Evolutionary conservation across 1,139 yeast genomes (phyloP), one percentile per base, ranked within the genome.

Genomic region (Nakaseomyces nivariensis): DNA sequence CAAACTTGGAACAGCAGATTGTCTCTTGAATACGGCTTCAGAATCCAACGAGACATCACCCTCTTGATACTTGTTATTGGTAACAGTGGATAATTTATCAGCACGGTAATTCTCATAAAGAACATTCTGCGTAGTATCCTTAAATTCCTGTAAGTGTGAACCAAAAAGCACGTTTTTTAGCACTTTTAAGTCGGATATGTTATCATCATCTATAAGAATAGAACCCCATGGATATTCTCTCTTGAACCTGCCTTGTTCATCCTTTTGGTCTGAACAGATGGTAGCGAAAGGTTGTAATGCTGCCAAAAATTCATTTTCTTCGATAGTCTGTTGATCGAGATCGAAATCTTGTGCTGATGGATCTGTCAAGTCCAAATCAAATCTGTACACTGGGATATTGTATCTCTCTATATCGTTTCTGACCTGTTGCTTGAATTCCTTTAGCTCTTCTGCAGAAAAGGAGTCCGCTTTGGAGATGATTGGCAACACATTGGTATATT

Each of bases 221-320:
- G 75, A 64, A 17, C 92, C 92, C 94, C 94, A 85, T 32, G 90
- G 89, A 61, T 84, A 84, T 59, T 76, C 74, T 69, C 94, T 78
- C 5, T 80, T 82, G 56, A 78, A 77, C 51, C 79, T 75, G 11
- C 86, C 86, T 24, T 40, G 31, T 59, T 71, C 52, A 29, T 62
- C 66, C 33, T 74, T 71, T 58, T 77, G 82, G 58, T 79, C 83
- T 1, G 88, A 80, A 9, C 84, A 74, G 63, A 85, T 75, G 17
- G 84, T 72, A 1, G 92, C 85, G 69, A 85, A 85, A 5, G 94
- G 94, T 60, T 82, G 82, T 46, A 80, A 68, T 47, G 70, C 70
- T 43, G 85, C 76, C 58, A 85, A 68, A 52, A 71, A 76, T 60
- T 75, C 79, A 60, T 82, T 82, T 63, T 85, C 85, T 59, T 82